Percentiles rank a stretch among this genome's conserved stretches.
Evolutionary conservation across 1,284 basidiomycete species (phyloP).

Genomic region (Mixia osmundae): DNA sequence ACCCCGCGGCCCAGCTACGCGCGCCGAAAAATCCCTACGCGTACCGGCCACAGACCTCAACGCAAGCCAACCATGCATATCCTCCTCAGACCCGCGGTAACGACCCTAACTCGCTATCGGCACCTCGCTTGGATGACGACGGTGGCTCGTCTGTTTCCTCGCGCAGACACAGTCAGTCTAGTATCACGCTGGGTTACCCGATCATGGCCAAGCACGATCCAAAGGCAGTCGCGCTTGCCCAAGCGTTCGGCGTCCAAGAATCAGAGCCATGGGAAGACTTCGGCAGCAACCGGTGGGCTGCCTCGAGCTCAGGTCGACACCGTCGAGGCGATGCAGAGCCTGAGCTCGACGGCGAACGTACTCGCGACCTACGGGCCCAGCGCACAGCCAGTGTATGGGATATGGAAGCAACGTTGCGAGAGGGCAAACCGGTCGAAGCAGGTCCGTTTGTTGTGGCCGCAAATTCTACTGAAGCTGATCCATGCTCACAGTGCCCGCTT

Average conservation of each 20-base stretch:
- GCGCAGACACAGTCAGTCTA: too few relatives aligned
- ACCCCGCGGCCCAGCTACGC: constrained; percentile 27
- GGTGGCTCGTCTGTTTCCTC: too few relatives aligned
- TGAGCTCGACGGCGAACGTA: constrained; percentile 20
- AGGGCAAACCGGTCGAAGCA: constrained; percentile 6
- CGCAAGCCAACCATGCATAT: too few relatives aligned
- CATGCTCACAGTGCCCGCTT: too few relatives aligned
- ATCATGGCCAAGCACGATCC: too few relatives aligned
- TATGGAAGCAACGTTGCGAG: constrained; percentile 9
- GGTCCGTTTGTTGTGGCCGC: too few relatives aligned
- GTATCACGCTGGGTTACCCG: too few relatives aligned
- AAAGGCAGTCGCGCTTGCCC: constrained; percentile 14
- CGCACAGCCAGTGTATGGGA: constrained; percentile 9
- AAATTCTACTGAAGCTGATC: too few relatives aligned
- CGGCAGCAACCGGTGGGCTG: constrained; percentile 42
- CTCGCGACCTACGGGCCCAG: constrained; percentile 1
- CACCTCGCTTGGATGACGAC: too few relatives aligned
- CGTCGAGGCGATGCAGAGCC: constrained; percentile 19
- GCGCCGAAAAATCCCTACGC: constrained; percentile 28
- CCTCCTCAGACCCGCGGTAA: too few relatives aligned
- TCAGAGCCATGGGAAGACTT: constrained; percentile 69
- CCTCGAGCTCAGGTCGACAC: constrained; percentile 18
- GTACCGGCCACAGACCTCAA: too few relatives aligned
- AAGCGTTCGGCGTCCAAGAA: constrained; percentile 63
- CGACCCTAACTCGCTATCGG: too few relatives aligned